Conservation (phyloP, 768 basidiomycete species). For the Filobasidium floriforme region DNA sequence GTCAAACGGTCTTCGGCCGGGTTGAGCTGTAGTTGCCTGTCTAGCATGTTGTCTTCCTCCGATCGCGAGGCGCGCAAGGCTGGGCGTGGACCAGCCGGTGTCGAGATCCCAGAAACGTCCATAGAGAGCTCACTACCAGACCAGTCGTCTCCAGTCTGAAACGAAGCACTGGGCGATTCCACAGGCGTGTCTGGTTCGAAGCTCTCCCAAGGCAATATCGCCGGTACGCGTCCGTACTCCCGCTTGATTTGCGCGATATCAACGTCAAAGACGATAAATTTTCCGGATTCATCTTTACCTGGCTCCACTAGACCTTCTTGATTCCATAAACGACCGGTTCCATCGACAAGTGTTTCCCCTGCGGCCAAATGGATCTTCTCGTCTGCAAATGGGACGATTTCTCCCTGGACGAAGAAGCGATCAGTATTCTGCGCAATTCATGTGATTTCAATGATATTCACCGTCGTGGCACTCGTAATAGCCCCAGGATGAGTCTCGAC, state of each 20-base stretch:
- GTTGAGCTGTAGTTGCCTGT: slow-evolving; percentile 1
- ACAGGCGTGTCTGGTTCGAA: slow-evolving; percentile 6
- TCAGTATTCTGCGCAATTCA: no score
- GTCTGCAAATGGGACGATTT: slow-evolving; percentile 19
- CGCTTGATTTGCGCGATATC: slow-evolving; percentile 20
- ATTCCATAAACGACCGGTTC: slow-evolving; percentile 22
- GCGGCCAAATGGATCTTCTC: slow-evolving; percentile 19
- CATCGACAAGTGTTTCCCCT: slow-evolving; percentile 23
- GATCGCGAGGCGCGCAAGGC: neutral
- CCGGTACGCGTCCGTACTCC: slow-evolving; percentile 14
- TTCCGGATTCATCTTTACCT: slow-evolving; percentile 11
- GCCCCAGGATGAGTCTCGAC: slow-evolving; percentile 22
- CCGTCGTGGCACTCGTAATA: slow-evolving; percentile 10
- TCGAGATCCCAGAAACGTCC: neutral
- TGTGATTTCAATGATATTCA: no score
- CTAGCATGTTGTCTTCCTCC: neutral
- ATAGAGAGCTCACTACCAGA: neutral
- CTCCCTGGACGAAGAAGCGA: neutral
- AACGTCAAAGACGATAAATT: slow-evolving; percentile 14
- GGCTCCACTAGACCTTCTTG: slow-evolving; percentile 23
- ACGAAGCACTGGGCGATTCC: neutral
- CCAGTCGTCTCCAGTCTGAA: slow-evolving; percentile 8
- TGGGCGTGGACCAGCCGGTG: neutral
- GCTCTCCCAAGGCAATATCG: slow-evolving; percentile 17
- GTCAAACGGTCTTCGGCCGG: neutral